phyloP scores from a whole-genome alignment of 257 asterid genomes.

The Salvia hispanica region DNA sequence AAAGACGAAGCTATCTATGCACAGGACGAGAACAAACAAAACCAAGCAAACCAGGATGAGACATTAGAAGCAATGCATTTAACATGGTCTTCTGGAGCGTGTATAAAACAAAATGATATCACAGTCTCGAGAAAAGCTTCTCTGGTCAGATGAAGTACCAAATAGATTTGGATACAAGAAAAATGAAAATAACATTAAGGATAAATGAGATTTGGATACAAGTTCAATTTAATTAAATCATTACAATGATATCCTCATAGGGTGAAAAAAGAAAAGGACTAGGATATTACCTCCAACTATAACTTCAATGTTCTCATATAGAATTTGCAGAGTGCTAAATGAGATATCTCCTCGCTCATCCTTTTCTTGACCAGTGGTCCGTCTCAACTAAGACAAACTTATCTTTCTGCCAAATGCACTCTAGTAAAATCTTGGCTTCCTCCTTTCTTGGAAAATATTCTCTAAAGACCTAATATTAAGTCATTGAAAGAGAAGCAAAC shows the following conservation, averaged over 20 bases:
- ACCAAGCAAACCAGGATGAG: no score
- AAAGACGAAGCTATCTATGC: background rate
- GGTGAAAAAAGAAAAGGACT: background rate
- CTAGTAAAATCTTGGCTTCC: slow-evolving; percentile 46
- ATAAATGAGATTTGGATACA: background rate
- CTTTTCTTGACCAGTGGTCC: slow-evolving; percentile 42
- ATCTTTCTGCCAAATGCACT: slow-evolving; percentile 75
- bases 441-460: slow-evolving; percentile 77
- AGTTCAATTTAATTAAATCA: background rate
- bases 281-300: slow-evolving; percentile 71
- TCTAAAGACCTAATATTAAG: slow-evolving; percentile 60
- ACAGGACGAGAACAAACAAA: background rate
- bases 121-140: no score
- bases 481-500: slow-evolving; percentile 29
- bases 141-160: no score
- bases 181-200: background rate
- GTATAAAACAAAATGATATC: background rate
- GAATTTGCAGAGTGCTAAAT: slow-evolving; percentile 42
- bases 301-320: slow-evolving; percentile 62
- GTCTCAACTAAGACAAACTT: slow-evolving; percentile 65
- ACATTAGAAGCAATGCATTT: background rate
- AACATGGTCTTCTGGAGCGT: background rate
- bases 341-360: slow-evolving; percentile 38
- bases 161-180: background rate
- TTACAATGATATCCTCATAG: background rate